A percentile compares a stretch with the other conserved stretches of the same genome.
These are phyloP conservation scores for Yamadazyma scolyti DNA, from an alignment of 805 yeast species.

Conservation along the genomic window DNA sequence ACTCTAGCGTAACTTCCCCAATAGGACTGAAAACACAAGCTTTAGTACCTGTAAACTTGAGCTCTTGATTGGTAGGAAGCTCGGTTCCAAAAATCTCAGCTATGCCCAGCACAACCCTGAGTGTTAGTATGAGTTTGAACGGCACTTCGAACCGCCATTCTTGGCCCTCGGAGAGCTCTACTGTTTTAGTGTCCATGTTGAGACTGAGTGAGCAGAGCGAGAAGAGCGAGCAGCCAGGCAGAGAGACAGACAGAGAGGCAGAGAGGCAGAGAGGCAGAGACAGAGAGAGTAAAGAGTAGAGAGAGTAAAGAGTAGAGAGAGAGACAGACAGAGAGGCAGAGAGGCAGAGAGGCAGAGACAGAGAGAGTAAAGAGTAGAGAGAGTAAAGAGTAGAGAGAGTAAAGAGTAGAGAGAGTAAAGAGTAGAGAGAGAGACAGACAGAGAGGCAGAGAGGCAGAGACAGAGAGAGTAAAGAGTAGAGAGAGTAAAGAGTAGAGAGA, in stretches of 20 bases:
- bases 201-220: no score
- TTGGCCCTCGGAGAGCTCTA: slow-evolving; percentile 32
- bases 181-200: no score
- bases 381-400: no score
- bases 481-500: no score
- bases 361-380: no score
- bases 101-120: slow-evolving; percentile 59
- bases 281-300: no score
- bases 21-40: slow-evolving; percentile 37
- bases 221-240: no score
- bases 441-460: neutral
- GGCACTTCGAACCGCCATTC: slow-evolving; percentile 82
- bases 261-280: no score
- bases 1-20: slow-evolving; percentile 63
- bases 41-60: slow-evolving; percentile 35
- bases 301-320: no score
- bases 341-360: neutral
- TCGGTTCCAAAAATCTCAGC: slow-evolving; percentile 95
- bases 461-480: no score
- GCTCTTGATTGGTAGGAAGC: slow-evolving; percentile 63
- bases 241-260: no score
- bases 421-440: neutral
- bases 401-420: no score
- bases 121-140: slow-evolving; percentile 43
- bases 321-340: neutral